phyloP scores from a whole-genome alignment of 2,329 filamentous ascomycete species.

The Dendryphion nanum region DNA sequence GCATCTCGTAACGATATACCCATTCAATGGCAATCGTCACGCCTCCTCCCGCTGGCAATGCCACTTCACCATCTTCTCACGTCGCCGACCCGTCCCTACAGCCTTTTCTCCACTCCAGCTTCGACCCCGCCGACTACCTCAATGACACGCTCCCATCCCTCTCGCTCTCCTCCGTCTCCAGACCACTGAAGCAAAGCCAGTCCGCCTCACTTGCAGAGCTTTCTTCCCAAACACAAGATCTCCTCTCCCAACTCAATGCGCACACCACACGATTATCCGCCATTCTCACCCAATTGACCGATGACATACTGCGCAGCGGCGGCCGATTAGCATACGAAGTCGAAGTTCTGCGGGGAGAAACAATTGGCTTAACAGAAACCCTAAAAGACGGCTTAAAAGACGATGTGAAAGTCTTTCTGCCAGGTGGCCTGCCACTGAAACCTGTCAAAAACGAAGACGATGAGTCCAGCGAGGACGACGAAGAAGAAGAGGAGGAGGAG shows the following conservation, averaged over 20 bases:
- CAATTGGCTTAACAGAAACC: constrained; percentile 74
- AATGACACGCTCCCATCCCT: constrained; percentile 75
- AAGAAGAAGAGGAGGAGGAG: too few relatives aligned
- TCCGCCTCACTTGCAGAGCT: constrained; percentile 69
- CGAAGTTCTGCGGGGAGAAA: constrained; percentile 86
- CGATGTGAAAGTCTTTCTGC: constrained; percentile 72
- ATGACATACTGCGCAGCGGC: constrained; percentile 89
- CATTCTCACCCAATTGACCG: constrained; percentile 83
- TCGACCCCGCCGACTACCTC: constrained; percentile 82
- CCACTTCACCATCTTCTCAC: constrained; percentile 46
- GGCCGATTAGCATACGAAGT: constrained; percentile 91
- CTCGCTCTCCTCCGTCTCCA: constrained; percentile 46
- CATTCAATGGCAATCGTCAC: constrained; percentile 6
- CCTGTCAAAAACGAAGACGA: neutral
- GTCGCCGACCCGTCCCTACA: constrained; percentile 70
- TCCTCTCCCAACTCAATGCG: constrained; percentile 84
- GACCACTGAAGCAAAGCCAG: constrained; percentile 37
- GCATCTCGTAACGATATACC: too few relatives aligned
- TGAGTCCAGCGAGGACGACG: neutral
- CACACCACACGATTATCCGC: constrained; percentile 81
- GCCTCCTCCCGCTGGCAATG: constrained; percentile 6
- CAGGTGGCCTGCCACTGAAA: constrained; percentile 39
- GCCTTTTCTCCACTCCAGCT: constrained; percentile 72
- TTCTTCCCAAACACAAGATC: constrained; percentile 74
- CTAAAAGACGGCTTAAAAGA: constrained; percentile 69